Conservation (phyloP, 345 rosid species). For the Populus pruinosa region DNA sequence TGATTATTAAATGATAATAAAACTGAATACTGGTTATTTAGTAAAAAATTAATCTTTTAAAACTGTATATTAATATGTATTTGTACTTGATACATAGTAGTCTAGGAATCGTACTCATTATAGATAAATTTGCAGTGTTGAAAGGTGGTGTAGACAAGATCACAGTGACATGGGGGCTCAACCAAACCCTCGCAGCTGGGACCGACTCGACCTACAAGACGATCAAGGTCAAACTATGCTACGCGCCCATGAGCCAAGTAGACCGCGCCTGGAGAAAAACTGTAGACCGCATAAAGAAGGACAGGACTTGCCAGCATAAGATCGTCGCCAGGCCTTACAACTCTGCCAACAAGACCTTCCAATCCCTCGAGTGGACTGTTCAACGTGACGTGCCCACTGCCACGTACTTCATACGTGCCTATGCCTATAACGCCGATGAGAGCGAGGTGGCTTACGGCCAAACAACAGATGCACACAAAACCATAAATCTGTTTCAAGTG, state of each 20-base stretch:
- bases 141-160: conserved; percentile 53
- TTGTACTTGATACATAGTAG: no score
- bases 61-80: no score
- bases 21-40: no score
- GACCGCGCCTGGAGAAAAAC: conserved; percentile 81
- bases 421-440: conserved; percentile 34
- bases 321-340: conserved; percentile 43
- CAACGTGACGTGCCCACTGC: conserved; percentile 53
- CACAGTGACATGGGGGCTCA: conserved; percentile 51
- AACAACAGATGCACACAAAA: conserved; percentile 35
- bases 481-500: conserved; percentile 40
- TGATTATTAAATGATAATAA: no score
- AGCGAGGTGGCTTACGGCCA: conserved; percentile 57
- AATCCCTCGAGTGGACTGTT: conserved; percentile 42
- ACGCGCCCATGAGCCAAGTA: conserved; percentile 64
- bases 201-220: conserved; percentile 44
- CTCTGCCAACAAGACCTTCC: conserved; percentile 16
- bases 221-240: conserved; percentile 54
- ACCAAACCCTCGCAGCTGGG: conserved; percentile 37
- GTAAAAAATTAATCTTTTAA: no score
- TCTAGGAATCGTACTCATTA: not conserved
- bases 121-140: conserved; percentile 30
- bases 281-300: conserved; percentile 42
- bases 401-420: conserved; percentile 72
- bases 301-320: conserved; percentile 57